These are phyloP conservation scores for Oryza longistaminata DNA, from an alignment of 176 grass and related monocot genomes.

Conservation along the genomic window DNA sequence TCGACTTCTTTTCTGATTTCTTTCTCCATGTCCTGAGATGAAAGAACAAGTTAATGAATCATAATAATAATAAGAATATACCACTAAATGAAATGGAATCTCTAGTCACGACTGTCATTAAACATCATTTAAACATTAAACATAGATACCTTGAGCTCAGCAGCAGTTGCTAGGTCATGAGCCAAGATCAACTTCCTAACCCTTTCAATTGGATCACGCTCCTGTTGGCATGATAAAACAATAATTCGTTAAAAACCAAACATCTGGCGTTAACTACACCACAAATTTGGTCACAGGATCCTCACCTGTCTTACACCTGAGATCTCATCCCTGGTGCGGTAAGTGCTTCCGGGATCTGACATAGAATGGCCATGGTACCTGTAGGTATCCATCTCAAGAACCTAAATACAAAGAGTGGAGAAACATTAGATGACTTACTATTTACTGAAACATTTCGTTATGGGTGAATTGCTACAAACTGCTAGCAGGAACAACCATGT, in stretches of 20 bases:
- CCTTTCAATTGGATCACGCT: conserved; percentile 91
- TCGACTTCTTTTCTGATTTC: conserved; percentile 90
- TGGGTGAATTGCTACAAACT: background rate
- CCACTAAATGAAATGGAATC: background rate
- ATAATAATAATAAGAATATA: background rate
- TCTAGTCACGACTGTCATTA: background rate
- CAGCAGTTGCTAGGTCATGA: conserved; percentile 69
- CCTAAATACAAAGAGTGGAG: conserved; percentile 44
- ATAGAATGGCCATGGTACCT: conserved; percentile 98
- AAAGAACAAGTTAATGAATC: conserved; percentile 10
- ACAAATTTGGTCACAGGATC: conserved; percentile 23
- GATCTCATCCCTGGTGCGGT: conserved; percentile 92
- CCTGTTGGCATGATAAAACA: conserved; percentile 53
- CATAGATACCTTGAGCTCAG: conserved; percentile 84
- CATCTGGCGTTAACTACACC: background rate
- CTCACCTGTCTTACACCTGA: conserved; percentile 84
- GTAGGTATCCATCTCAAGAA: conserved; percentile 99
- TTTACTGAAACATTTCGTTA: background rate
- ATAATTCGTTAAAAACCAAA: background rate
- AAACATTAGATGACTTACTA: conserved; percentile 20
- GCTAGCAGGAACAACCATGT: background rate
- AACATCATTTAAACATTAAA: background rate
- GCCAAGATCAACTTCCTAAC: conserved; percentile 85
- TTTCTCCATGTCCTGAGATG: conserved; percentile 82
- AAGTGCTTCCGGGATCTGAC: conserved; percentile 98